Evolutionary conservation across 495 filamentous ascomycete genomes (phyloP).

Genomic region (Penicillium psychrofluorescens): DNA sequence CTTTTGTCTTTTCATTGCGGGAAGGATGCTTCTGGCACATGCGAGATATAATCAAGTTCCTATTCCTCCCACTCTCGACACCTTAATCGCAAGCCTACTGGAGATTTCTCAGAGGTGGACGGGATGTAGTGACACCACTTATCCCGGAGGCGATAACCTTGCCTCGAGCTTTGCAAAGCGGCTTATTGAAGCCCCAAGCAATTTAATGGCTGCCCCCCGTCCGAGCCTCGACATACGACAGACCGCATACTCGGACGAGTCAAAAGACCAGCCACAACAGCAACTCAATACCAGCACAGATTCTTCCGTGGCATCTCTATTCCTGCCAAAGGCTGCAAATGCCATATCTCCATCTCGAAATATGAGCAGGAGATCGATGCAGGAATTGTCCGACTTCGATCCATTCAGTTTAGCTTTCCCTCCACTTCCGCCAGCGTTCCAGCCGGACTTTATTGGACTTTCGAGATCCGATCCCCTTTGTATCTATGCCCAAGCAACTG

Average conservation of each 20-base stretch:
- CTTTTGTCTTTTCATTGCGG: constrained; percentile 21
- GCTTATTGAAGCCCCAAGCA: constrained; percentile 17
- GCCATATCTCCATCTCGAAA: not conserved
- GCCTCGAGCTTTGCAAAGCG: constrained; percentile 27
- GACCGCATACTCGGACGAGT: constrained; percentile 26
- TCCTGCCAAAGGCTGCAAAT: not conserved
- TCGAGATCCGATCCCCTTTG: constrained; percentile 1
- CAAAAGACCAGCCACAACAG: constrained; percentile 1
- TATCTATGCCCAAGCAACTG: not conserved
- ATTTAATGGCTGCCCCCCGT: constrained; percentile 5
- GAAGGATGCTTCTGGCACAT: constrained; percentile 25
- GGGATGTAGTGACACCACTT: constrained; percentile 7
- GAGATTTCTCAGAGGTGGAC: constrained; percentile 29
- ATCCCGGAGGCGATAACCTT: constrained; percentile 13
- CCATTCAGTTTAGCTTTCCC: constrained; percentile 26
- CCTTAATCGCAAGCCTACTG: constrained; percentile 15
- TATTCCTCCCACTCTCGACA: constrained; percentile 16
- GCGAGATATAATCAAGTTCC: constrained; percentile 12
- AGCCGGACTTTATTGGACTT: constrained; percentile 13
- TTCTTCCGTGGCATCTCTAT: not conserved
- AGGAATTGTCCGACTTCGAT: constrained; percentile 8
- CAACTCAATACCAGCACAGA: not conserved
- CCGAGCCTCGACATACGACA: constrained; percentile 26
- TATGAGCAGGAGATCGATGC: constrained; percentile 2
- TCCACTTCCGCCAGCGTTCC: constrained; percentile 25